Base-by-base conservation (phyloP, 2,329 filamentous ascomycete genomes). In the Alternaria brassicicola region DNA sequence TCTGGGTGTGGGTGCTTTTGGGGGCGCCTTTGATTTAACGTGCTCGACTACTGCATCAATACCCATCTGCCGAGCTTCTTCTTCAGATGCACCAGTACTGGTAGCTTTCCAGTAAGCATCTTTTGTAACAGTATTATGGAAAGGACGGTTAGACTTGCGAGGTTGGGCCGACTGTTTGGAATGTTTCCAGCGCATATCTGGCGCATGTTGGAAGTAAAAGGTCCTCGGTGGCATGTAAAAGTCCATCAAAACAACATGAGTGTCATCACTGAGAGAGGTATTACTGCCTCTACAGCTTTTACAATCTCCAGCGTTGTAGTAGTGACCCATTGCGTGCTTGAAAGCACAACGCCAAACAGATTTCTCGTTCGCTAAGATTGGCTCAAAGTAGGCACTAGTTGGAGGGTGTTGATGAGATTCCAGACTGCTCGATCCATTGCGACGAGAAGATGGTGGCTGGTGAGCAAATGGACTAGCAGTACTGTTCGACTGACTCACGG, bases 221-320 rank as follows among this genome's bases (percentile, higher is more conserved):
- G 63, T 55, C 7, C 50, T 64, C 2, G 60, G 39, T 2, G 70
- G 71, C 21, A 74, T 15, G 42, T 70, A 72, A 50, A 74, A 74
- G 35, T 73, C 68, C 70, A 72, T 72, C 3, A n/a, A 5, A 3
- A 41, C 52, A 2, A 61, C 60, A 6, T 36, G 30, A 3, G 13
- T 5, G 1, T 64, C 66, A 4, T 63, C 50, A 3, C 39, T 57
- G 13, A 67, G 35, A 17, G 66, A 52, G 3, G 65, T 69, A 33
- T 63, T 61, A 30, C 71, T 73, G 6, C 70, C 70, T 5, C 43
- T 39, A 48, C 70, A 73, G 10, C 51, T 51, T 39, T 64, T 70
- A 36, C 69, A 57, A 28, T 69, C 62, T 17, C 71, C 71, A 3
- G 70, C 65, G 46, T 70, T 71, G 60, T 73, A 74, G 53, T 72